A percentile compares a stretch with the other conserved stretches of the same genome.
Evolutionary conservation across 768 basidiomycete genomes (phyloP).

Genomic region (Lentinula sp.): DNA sequence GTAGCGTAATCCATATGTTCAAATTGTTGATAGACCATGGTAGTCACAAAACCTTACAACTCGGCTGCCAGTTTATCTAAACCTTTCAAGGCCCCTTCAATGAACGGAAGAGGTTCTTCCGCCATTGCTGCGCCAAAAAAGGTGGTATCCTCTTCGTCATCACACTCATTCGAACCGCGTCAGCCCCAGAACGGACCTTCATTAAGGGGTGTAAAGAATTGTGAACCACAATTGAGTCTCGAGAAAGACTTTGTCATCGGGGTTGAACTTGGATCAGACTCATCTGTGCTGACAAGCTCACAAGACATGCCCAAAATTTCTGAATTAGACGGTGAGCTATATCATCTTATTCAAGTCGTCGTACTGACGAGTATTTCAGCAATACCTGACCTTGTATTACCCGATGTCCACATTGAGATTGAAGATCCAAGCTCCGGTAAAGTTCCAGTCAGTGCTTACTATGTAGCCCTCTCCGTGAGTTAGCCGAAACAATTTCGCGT

Average conservation of each 20-base stretch:
- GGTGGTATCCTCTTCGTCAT: background rate
- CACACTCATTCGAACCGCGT: background rate
- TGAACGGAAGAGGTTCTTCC: constrained; percentile 11
- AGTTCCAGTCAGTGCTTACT: background rate
- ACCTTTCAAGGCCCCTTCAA: constrained; percentile 39
- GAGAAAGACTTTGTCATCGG: too few species aligned
- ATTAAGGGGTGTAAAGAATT: background rate
- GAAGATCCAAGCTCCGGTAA: constrained; percentile 4
- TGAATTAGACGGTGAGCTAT: too few species aligned
- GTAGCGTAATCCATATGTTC: background rate
- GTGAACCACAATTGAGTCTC: background rate
- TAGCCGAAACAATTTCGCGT: background rate
- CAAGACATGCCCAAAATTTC: background rate
- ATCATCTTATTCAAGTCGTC: too few species aligned
- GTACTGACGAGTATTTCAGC: background rate
- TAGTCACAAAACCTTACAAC: constrained; percentile 28
- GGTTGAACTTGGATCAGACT: background rate
- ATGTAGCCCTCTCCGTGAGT: background rate
- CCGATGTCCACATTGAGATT: background rate
- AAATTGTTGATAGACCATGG: constrained; percentile 16
- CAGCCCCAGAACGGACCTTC: background rate
- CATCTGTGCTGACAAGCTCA: background rate
- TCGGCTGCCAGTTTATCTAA: constrained; percentile 37
- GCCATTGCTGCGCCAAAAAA: background rate
- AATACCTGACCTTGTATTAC: background rate